A percentile compares a stretch with the other conserved stretches of the same genome.
phyloP scores from a whole-genome alignment of 805 yeast species.

The Wickerhamiella siamensis region DNA sequence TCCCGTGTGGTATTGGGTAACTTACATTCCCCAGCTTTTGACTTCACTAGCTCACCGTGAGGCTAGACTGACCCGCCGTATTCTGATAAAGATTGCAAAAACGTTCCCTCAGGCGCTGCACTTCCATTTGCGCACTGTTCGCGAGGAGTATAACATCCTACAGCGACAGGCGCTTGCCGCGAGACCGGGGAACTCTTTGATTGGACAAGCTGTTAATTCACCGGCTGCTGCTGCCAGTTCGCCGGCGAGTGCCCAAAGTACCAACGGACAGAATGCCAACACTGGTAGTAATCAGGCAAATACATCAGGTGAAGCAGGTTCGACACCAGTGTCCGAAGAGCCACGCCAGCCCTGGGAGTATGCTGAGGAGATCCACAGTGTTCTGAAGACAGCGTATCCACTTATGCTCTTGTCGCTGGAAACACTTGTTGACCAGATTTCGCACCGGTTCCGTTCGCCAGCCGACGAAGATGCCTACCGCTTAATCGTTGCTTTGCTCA shows the following conservation, averaged over 20 bases:
- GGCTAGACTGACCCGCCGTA: conserved; percentile 76
- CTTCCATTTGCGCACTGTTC: conserved; percentile 87
- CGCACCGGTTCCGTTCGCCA: conserved; percentile 81
- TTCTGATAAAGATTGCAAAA: conserved; percentile 83
- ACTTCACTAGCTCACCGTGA: conserved; percentile 84
- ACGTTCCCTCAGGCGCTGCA: conserved; percentile 95
- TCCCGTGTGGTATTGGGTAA: conserved; percentile 99
- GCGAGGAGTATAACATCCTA: conserved; percentile 79
- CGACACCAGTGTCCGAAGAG: conserved; percentile 14
- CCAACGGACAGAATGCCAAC: conserved; percentile 6
- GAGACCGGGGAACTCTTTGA: not conserved
- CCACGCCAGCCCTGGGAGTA: conserved; percentile 84
- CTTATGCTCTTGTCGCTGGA: conserved; percentile 82
- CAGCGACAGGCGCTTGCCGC: conserved; percentile 48
- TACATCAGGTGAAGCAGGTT: conserved; percentile 1
- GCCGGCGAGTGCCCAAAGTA: not conserved
- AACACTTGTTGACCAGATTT: conserved; percentile 88
- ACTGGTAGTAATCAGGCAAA: conserved; percentile 1
- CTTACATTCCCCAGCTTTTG: conserved; percentile 86
- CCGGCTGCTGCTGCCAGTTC: not conserved
- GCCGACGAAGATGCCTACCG: conserved; percentile 96
- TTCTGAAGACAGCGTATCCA: conserved; percentile 92
- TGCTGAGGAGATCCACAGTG: conserved; percentile 84
- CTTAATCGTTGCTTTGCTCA: conserved; percentile 76
- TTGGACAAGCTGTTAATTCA: not conserved